Evolutionary conservation across 1,139 yeast species (phyloP).

Genomic region (Blastobotrys persicus): DNA sequence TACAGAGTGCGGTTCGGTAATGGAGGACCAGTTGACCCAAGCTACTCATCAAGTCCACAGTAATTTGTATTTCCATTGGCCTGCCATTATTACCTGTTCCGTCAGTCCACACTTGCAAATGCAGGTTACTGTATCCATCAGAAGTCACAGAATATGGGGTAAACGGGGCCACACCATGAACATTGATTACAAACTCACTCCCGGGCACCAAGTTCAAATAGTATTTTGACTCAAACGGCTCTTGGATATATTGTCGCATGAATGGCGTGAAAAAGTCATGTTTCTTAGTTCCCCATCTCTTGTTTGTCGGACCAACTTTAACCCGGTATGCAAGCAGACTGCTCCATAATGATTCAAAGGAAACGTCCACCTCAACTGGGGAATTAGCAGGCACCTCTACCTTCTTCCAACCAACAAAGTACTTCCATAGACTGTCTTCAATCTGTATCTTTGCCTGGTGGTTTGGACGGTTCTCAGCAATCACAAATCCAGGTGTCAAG

Average conservation of each 20-base stretch:
- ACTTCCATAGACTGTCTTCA: conserved; percentile 28
- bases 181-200: conserved; percentile 41
- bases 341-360: conserved; percentile 55
- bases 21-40: conserved; percentile 37
- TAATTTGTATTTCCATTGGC: conserved; percentile 31
- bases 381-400: conserved; percentile 41
- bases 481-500: conserved; percentile 32
- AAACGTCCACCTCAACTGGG: conserved; percentile 49
- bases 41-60: conserved; percentile 38
- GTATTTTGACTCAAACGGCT: conserved; percentile 75
- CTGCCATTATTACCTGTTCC: conserved; percentile 29
- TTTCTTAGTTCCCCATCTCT: conserved; percentile 53
- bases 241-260: conserved; percentile 58
- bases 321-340: conserved; percentile 24
- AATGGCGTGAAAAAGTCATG: conserved; percentile 48
- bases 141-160: conserved; percentile 51
- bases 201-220: conserved; percentile 49
- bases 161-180: conserved; percentile 78
- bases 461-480: conserved; percentile 30
- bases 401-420: conserved; percentile 27
- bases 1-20: conserved; percentile 36
- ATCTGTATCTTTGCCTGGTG: conserved; percentile 36
- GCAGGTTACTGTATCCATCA: conserved; percentile 34
- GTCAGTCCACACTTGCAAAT: conserved; percentile 36
- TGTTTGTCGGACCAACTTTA: conserved; percentile 28